Base-by-base conservation (phyloP, 108 stramenopile genomes). In the Skeletonema potamos region DNA sequence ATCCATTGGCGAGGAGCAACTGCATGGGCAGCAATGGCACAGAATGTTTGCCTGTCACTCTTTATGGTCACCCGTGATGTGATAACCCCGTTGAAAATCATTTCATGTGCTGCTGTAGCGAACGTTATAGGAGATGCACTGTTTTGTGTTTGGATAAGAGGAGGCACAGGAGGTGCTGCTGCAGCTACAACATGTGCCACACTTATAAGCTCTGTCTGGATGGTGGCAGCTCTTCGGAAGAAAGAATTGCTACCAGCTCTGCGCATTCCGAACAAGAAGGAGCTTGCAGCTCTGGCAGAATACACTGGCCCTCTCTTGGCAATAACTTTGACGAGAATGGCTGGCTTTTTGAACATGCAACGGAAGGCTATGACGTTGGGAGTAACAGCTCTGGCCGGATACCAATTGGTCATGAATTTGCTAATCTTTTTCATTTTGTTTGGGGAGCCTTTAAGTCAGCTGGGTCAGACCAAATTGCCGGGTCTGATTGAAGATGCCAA, bases 21-120 rank as follows among this genome's bases (percentile, higher is more conserved):
- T 58, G 72, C 92, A 3, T 87, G 85, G 85, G 86, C 87, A 24
- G 89, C 92, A 1, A 63, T 92, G 73, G 84, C 85, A 9, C 92
- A 92, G 58, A 72, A 64, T 43, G 71, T 86, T 1, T 70, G 70
- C 15, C 70, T 92, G 5, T 79, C 78, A 3, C 62, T 90, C 11
- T 78, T 92, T 64, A 73, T 92, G 83, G 89, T 86, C 3, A 87
- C 92, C 32, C 76, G 82, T 43, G 92, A 92, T 86, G 86, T 87
- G 18, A 77, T 89, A 27, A 92, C 92, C 8, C 92, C 92, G 15
- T 58, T 92, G 58, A 90, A 86, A 73, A 92, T 92, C 66, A 79
- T 92, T 48, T 56, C 66, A 9, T 66, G 79, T 13, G 87, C 87
- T 15, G 87, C 89, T 9, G 58, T 79, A 4, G 32, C 89, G 9